These are phyloP conservation scores for Cymbidium sinense DNA, from an alignment of 106 monocot species.

Conservation along the genomic window DNA sequence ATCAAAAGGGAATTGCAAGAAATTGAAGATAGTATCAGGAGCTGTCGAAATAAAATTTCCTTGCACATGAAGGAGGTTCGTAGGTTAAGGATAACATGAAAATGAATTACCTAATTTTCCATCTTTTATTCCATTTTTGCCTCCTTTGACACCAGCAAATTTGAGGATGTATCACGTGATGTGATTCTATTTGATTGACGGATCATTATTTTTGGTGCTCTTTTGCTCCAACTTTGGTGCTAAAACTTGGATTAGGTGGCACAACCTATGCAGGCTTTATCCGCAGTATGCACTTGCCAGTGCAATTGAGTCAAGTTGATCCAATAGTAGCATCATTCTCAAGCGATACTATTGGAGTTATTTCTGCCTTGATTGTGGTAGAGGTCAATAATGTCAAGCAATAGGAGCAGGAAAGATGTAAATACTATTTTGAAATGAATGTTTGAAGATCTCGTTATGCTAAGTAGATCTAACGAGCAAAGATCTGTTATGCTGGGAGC, in stretches of 20 bases:
- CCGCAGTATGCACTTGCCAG: conserved; percentile 70
- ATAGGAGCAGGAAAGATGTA: conserved; percentile 43
- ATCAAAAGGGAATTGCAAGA: conserved; percentile 51
- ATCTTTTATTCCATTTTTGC: conserved; percentile 97
- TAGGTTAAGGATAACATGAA: conserved; percentile 81
- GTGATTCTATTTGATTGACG: conserved; percentile 77
- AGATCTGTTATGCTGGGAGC: too few species aligned
- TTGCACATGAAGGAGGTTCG: conserved; percentile 99
- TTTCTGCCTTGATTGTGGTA: conserved; percentile 97
- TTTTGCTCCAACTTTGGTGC: conserved; percentile 50
- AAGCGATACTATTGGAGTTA: conserved; percentile 96
- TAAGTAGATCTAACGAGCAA: too few species aligned
- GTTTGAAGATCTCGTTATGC: too few species aligned
- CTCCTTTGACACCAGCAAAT: conserved; percentile 92
- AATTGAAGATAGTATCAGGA: conserved; percentile 91
- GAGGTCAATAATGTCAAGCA: conserved; percentile 96
- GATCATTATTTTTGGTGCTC: conserved; percentile 39
- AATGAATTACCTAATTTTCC: conserved; percentile 97
- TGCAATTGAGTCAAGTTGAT: conserved; percentile 60
- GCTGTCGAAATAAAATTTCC: conserved; percentile 95
- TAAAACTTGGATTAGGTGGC: conserved; percentile 89
- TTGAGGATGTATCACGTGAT: conserved; percentile 77
- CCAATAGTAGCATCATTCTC: conserved; percentile 99
- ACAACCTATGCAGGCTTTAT: conserved; percentile 97
- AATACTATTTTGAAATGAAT: conserved; percentile 91